Evolutionary conservation across 495 filamentous ascomycete species (phyloP).

Genomic region (Trypethelium eluteriae): DNA sequence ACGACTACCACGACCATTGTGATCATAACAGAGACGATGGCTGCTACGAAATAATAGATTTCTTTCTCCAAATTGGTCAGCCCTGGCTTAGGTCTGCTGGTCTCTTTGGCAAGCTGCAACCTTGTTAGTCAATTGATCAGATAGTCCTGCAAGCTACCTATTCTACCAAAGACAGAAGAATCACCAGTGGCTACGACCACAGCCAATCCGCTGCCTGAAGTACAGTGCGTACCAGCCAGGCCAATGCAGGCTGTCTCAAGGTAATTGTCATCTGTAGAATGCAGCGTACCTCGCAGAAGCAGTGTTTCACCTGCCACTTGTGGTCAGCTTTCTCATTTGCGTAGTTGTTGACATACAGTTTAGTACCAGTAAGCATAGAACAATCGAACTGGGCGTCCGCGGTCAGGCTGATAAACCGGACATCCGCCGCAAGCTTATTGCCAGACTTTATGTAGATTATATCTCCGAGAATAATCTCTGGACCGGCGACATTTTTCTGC

Average conservation of each 20-base stretch:
- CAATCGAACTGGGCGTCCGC: constrained; percentile 32
- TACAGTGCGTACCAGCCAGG: constrained; percentile 28
- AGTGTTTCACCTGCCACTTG: background rate
- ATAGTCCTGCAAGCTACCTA: background rate
- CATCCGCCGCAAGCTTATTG: constrained; percentile 64
- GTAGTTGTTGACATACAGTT: constrained; percentile 9
- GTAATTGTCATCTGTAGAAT: constrained; percentile 28
- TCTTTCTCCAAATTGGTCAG: constrained; percentile 32
- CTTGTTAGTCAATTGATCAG: background rate
- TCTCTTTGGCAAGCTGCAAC: constrained; percentile 26
- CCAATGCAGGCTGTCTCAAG: constrained; percentile 33
- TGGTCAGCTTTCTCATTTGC: constrained; percentile 17
- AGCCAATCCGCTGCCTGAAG: constrained; percentile 31
- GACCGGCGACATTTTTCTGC: constrained; percentile 55
- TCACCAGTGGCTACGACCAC: constrained; percentile 36
- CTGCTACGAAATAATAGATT: constrained; percentile 35
- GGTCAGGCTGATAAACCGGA: constrained; percentile 38
- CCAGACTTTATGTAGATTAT: constrained; percentile 61
- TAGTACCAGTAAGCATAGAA: constrained; percentile 29
- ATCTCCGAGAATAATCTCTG: constrained; percentile 74
- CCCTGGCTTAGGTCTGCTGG: constrained; percentile 25
- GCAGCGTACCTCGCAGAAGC: constrained; percentile 4
- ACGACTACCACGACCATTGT: constrained; percentile 26
- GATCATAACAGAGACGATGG: constrained; percentile 24
- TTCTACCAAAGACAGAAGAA: constrained; percentile 35